These are phyloP conservation scores for Chenopodium formosanum DNA, from an alignment of 148 eudicot species.

Conservation along the genomic window DNA sequence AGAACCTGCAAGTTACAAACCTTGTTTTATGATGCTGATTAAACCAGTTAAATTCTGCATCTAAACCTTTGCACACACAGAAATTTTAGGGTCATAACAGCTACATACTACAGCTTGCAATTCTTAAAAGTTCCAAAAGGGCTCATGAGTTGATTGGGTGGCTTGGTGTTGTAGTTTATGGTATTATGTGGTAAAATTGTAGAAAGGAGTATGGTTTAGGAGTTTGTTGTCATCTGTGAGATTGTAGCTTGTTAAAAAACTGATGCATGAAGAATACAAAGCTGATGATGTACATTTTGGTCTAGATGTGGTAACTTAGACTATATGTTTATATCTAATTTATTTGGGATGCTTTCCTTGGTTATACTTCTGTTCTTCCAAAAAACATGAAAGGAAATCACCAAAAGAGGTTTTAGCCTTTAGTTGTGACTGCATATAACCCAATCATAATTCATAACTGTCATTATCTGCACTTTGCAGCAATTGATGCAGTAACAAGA, in stretches of 20 bases:
- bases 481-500: conserved; percentile 84
- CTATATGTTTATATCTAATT: background rate
- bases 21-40: background rate
- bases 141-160: background rate
- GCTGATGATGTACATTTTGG: background rate
- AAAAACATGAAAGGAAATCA: background rate
- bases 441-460: background rate
- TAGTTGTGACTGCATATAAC: background rate
- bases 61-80: background rate
- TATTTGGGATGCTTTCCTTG: background rate
- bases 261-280: background rate
- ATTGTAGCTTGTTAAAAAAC: background rate
- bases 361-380: background rate
- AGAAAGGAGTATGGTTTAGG: background rate
- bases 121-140: conserved; percentile 2
- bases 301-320: background rate
- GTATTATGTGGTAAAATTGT: background rate
- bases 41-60: background rate
- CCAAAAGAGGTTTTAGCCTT: background rate
- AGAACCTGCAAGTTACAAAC: background rate
- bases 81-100: background rate
- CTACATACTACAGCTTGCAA: background rate
- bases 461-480: conserved; percentile 52
- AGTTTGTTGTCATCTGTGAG: background rate
- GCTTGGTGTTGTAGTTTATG: background rate